Conservation (phyloP, 208 protist genomes). For the Wallacemonas sp. region DNA sequence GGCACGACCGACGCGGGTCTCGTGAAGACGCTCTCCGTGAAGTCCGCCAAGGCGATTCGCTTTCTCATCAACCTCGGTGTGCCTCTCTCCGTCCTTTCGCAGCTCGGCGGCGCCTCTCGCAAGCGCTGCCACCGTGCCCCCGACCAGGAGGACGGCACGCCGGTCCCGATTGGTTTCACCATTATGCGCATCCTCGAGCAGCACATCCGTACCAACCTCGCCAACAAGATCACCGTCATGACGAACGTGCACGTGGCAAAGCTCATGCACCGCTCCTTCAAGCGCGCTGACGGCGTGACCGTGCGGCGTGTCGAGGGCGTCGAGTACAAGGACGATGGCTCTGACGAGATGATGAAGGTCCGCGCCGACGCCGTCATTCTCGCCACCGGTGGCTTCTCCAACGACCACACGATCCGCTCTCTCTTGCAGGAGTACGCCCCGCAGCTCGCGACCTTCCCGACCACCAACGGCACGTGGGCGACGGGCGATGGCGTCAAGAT, state of each 20-base stretch:
- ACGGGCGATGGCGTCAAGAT: constrained; percentile 86
- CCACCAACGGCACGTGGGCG: constrained; percentile 91
- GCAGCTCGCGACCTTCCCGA: constrained; percentile 69
- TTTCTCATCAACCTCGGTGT: constrained; percentile 85
- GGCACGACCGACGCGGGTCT: constrained; percentile 74
- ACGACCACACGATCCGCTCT: constrained; percentile 55
- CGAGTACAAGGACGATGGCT: constrained; percentile 22
- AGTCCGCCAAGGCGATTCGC: constrained; percentile 74
- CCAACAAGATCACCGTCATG: constrained; percentile 67
- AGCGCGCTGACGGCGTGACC: constrained; percentile 38
- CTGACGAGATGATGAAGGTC: constrained; percentile 34
- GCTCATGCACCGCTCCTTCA: constrained; percentile 39
- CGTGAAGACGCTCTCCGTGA: constrained; percentile 82
- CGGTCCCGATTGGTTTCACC: constrained; percentile 87
- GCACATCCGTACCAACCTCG: constrained; percentile 65
- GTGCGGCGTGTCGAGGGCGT: constrained; percentile 58
- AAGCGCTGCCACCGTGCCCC: constrained; percentile 88
- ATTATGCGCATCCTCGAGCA: constrained; percentile 88
- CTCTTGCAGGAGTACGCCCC: constrained; percentile 84
- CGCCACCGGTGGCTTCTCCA: constrained; percentile 90
- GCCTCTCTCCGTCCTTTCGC: constrained; percentile 79
- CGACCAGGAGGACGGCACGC: constrained; percentile 70
- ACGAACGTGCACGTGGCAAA: constrained; percentile 43
- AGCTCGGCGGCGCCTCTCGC: constrained; percentile 90
- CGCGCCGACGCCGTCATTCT: constrained; percentile 87